phyloP scores from a whole-genome alignment of 2,329 filamentous ascomycete genomes.

The Ascocoryne sarcoides region DNA sequence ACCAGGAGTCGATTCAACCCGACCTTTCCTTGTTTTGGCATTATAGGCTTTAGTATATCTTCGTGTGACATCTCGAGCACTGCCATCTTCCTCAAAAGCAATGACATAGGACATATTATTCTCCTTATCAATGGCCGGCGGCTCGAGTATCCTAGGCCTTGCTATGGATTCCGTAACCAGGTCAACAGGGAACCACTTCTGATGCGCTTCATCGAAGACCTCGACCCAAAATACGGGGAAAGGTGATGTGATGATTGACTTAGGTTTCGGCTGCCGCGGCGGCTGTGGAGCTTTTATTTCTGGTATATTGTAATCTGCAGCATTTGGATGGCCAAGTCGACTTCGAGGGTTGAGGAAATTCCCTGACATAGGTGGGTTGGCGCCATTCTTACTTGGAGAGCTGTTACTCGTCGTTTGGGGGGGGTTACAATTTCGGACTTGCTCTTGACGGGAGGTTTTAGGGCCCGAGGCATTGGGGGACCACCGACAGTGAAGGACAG shows the following conservation, averaged over 20 bases:
- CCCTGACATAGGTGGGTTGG: too few relatives aligned
- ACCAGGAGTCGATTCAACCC: slow-evolving; percentile 58
- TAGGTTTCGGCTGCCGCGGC: slow-evolving; percentile 25
- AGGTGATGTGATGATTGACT: slow-evolving; percentile 55
- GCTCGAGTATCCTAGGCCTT: slow-evolving; percentile 70
- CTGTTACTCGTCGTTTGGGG: too few relatives aligned
- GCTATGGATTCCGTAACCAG: slow-evolving; percentile 73
- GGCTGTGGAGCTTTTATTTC: slow-evolving; percentile 31
- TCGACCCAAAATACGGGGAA: slow-evolving; percentile 94
- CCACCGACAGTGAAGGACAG: slow-evolving; percentile 40
- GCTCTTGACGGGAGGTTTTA: background rate
- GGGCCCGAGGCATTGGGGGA: slow-evolving; percentile 31
- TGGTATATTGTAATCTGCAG: slow-evolving; percentile 44
- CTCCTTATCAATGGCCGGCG: slow-evolving; percentile 65
- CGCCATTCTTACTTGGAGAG: slow-evolving; percentile 2
- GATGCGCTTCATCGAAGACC: slow-evolving; percentile 72
- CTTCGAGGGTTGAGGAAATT: slow-evolving; percentile 21
- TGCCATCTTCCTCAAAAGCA: slow-evolving; percentile 72
- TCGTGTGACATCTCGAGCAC: slow-evolving; percentile 74
- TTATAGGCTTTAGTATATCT: slow-evolving; percentile 85
- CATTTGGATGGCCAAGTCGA: slow-evolving; percentile 31
- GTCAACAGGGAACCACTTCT: slow-evolving; percentile 89
- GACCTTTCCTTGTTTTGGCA: slow-evolving; percentile 73
- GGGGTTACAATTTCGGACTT: too few relatives aligned
- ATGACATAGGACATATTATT: slow-evolving; percentile 79